phyloP scores from a whole-genome alignment of 2,329 filamentous ascomycete genomes.

The Gaeumannomyces sp. region DNA sequence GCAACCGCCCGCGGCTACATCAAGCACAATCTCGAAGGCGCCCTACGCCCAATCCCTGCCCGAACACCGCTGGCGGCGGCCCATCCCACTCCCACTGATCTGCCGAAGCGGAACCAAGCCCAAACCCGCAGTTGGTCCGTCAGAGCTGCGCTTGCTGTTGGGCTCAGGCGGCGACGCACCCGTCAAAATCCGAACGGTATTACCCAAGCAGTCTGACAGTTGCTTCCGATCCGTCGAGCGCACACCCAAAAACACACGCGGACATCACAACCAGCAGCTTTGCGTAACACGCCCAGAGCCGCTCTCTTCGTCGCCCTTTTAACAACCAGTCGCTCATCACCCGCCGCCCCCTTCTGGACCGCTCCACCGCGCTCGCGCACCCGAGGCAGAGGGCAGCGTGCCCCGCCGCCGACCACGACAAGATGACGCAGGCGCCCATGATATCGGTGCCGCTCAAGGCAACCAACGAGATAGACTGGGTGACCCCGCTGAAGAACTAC shows the following conservation, averaged over 20 bases:
- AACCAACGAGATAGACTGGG: conserved; percentile 98
- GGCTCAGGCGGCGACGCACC: background rate
- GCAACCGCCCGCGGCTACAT: background rate
- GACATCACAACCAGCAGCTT: background rate
- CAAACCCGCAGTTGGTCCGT: too few relatives aligned
- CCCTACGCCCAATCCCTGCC: background rate
- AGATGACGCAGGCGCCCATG: conserved; percentile 86
- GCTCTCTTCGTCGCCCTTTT: background rate
- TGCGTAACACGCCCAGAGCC: background rate
- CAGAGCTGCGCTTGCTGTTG: background rate
- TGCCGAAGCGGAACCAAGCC: background rate
- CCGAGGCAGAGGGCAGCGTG: background rate
- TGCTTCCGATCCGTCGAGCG: background rate
- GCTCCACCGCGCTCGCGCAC: background rate
- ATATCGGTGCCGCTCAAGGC: conserved; percentile 86
- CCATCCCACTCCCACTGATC: background rate
- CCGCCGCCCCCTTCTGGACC: background rate
- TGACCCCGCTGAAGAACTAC: conserved; percentile 84
- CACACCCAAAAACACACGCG: background rate
- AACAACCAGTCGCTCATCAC: too few relatives aligned
- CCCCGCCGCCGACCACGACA: background rate
- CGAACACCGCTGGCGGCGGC: background rate
- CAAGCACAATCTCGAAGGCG: background rate
- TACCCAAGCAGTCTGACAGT: background rate
- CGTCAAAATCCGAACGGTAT: background rate